Base-by-base conservation (phyloP, 768 basidiomycete species). In the Tulasnella calospora region DNA sequence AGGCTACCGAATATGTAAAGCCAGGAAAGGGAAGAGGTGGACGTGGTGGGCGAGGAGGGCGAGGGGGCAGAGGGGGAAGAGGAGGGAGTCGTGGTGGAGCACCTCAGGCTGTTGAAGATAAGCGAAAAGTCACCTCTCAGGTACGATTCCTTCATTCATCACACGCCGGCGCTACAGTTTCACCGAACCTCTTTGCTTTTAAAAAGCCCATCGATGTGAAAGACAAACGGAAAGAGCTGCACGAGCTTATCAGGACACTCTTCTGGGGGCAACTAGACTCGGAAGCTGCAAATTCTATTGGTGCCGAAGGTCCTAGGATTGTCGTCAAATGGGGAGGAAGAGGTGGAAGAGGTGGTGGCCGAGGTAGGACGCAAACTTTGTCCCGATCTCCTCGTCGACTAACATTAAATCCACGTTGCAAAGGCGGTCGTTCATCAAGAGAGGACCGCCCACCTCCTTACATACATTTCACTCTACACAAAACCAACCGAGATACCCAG, bases 401-500 rank as follows among this genome's bases (percentile, higher is more conserved):
- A 44, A 44, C 44, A 12, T 44, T 3, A 17, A 44, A 15, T 44
- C 6, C 70, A 10, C 8, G 33, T 71, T 51, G 30, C 70, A 47
- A 36, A 79, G 80, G 35, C 30, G 74, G 71, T 38, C 78, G 47
- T 30, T 23, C 79, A 55, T 71, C 78, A 36, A 44, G 27, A 23
- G 35, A 69, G 38, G 47, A 44, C 7, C 79, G 23, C 44, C 77
- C 30, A 74, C 81, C 80, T 78, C 93, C 92, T 0, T 99, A 93
- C 83, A 95, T 99, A 80, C 96, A 98, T 83, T 98, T 99, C 84
- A 98, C 94, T 0, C 86, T 99, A 44, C 96, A 97, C 83, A 99
- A 99, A 85, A 94, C 96, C 30, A 99, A 99, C 83, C 91, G 98
- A 67, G 98, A 99, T 82, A 98, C 95, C 3, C 96, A 98, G 82